These are phyloP conservation scores for Metrosideros polymorpha DNA, from an alignment of 441 rosid genomes.

Conservation along the genomic window DNA sequence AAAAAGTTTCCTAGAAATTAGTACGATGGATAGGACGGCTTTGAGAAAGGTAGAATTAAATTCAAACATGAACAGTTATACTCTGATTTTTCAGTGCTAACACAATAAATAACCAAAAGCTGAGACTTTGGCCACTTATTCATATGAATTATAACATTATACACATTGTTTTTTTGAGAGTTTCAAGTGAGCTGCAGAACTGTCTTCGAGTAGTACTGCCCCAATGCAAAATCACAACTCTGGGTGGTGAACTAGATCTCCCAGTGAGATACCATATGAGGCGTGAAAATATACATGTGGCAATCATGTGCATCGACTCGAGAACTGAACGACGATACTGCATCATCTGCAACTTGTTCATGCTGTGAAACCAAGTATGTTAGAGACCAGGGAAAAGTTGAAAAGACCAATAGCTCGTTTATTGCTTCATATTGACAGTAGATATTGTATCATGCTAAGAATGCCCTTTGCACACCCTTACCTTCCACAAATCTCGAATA, in stretches of 20 bases:
- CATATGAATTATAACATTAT: background rate
- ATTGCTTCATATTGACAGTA: background rate
- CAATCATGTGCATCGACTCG: slow-evolving; percentile 63
- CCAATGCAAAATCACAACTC: background rate
- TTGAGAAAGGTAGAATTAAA: background rate
- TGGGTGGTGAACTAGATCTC: slow-evolving; percentile 10
- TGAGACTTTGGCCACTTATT: background rate
- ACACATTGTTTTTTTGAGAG: background rate
- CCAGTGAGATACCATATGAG: slow-evolving; percentile 18
- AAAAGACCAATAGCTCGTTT: background rate
- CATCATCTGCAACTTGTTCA: slow-evolving; percentile 32
- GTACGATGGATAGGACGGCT: background rate
- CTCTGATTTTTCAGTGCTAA: background rate
- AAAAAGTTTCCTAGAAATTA: background rate
- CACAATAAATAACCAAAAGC: background rate
- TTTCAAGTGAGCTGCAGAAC: background rate
- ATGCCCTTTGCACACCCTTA: slow-evolving; percentile 1
- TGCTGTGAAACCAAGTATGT: slow-evolving; percentile 26
- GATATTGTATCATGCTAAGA: background rate
- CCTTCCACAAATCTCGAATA: slow-evolving; percentile 80
- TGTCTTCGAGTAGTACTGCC: background rate
- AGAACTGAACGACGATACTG: slow-evolving; percentile 49
- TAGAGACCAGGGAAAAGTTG: background rate
- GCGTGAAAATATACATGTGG: slow-evolving; percentile 56
- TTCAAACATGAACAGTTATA: background rate